Conservation (phyloP, 148 eudicot species). For the Rhododendron kiyosumense region DNA sequence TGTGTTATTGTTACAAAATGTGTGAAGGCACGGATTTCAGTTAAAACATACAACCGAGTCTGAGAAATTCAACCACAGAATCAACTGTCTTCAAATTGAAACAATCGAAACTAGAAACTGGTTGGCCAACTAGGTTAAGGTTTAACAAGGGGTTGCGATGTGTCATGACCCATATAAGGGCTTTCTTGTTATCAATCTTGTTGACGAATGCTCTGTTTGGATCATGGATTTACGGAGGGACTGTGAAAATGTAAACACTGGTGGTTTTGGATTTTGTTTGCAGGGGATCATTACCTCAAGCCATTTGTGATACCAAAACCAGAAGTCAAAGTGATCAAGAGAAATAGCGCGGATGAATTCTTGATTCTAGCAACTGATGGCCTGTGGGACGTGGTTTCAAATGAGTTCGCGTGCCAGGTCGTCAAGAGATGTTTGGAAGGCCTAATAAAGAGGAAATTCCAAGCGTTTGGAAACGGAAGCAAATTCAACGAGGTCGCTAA, state of each 20-base stretch:
- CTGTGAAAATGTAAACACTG: not conserved
- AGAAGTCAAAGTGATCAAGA: slow-evolving; percentile 27
- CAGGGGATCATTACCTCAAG: slow-evolving; percentile 42
- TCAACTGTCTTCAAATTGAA: not conserved
- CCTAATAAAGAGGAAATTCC: slow-evolving; percentile 3
- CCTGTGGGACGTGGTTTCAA: slow-evolving; percentile 45
- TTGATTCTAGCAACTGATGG: slow-evolving; percentile 46
- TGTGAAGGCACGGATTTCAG: not conserved
- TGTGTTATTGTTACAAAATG: too few relatives aligned
- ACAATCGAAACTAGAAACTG: not conserved
- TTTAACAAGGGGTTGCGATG: not conserved
- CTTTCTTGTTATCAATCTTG: not conserved
- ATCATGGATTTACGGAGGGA: not conserved
- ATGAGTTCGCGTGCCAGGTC: slow-evolving; percentile 37
- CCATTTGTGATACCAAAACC: slow-evolving; percentile 44
- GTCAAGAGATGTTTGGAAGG: slow-evolving; percentile 24
- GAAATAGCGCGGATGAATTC: slow-evolving; percentile 33
- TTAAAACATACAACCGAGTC: not conserved
- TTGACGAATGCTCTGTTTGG: not conserved
- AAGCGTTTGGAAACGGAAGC: not conserved
- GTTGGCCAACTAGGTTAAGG: not conserved
- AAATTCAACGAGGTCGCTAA: not conserved
- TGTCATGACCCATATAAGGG: not conserved
- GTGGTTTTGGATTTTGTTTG: slow-evolving; percentile 6
- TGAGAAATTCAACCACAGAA: not conserved